phyloP scores from a whole-genome alignment of 306 rosid genomes.

The Canavalia gladiata region DNA sequence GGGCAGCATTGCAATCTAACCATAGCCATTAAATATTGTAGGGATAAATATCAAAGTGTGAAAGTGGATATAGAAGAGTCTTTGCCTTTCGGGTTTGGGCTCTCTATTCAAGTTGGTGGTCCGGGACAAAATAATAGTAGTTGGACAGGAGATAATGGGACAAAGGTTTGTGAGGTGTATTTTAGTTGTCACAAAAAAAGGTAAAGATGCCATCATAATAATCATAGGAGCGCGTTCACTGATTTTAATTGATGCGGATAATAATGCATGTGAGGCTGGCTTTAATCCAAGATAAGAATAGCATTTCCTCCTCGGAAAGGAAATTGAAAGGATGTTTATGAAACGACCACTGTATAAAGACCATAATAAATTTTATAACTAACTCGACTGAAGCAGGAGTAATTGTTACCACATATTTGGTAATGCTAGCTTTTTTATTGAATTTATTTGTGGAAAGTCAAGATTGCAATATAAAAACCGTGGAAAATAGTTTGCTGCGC shows the following conservation, averaged over 20 bases:
- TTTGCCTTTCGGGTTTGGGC: neutral
- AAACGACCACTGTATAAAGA: neutral
- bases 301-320: slow-evolving; percentile 17
- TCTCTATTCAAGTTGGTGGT: slow-evolving; percentile 39
- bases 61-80: neutral
- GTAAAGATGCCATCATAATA: slow-evolving; percentile 48
- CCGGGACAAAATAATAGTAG: slow-evolving; percentile 41
- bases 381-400: neutral
- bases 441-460: slow-evolving; percentile 12
- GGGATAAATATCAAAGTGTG: neutral
- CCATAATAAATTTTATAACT: slow-evolving; percentile 18
- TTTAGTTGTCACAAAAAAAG: slow-evolving; percentile 50
- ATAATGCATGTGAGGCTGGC: slow-evolving; percentile 63
- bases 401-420: neutral
- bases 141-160: slow-evolving; percentile 48
- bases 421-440: neutral
- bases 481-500: slow-evolving; percentile 18
- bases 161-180: slow-evolving; percentile 57
- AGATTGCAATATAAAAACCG: neutral
- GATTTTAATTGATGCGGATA: slow-evolving; percentile 49
- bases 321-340: neutral
- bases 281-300: slow-evolving; percentile 42
- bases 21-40: slow-evolving; percentile 33
- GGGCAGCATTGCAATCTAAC: slow-evolving; percentile 9
- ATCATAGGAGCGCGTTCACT: slow-evolving; percentile 44